Evolutionary conservation across 257 asterid species (phyloP).

Genomic region (Plantago elongata): DNA sequence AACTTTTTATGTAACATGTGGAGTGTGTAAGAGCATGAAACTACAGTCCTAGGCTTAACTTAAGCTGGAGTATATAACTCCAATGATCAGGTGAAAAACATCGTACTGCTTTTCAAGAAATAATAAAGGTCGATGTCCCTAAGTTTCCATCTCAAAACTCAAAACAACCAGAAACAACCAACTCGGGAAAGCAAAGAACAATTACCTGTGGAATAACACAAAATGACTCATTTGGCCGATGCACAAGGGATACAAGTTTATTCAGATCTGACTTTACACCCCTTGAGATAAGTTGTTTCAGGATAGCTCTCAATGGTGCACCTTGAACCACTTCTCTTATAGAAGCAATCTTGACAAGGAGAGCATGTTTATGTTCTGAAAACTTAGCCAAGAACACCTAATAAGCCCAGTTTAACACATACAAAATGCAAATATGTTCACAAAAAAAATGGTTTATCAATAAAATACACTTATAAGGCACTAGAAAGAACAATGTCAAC

Average conservation of each 20-base stretch:
- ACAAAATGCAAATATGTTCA: slow-evolving; percentile 9
- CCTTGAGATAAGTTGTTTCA: slow-evolving; percentile 71
- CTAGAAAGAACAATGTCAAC: slow-evolving; percentile 1
- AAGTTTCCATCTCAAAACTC: not conserved
- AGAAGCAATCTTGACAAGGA: slow-evolving; percentile 77
- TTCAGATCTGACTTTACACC: slow-evolving; percentile 48
- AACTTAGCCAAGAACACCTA: slow-evolving; percentile 21
- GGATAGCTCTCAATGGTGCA: slow-evolving; percentile 74
- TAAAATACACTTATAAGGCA: slow-evolving; percentile 7
- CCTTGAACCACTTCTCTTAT: slow-evolving; percentile 90
- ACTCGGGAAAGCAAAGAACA: slow-evolving; percentile 10
- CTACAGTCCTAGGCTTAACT: too few species aligned
- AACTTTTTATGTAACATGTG: too few species aligned
- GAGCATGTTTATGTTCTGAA: slow-evolving; percentile 55
- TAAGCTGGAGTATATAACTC: too few species aligned
- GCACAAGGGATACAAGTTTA: slow-evolving; percentile 69
- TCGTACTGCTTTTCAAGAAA: too few species aligned
- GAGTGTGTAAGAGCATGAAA: too few species aligned
- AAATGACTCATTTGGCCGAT: slow-evolving; percentile 93
- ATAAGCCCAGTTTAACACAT: slow-evolving; percentile 20
- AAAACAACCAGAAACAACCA: slow-evolving; percentile 15
- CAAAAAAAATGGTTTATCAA: not conserved
- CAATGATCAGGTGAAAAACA: too few species aligned
- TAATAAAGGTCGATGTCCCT: too few species aligned
- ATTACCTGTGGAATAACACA: slow-evolving; percentile 82